Conservation (phyloP, 768 basidiomycete genomes). For the Trametes sanguinea region DNA sequence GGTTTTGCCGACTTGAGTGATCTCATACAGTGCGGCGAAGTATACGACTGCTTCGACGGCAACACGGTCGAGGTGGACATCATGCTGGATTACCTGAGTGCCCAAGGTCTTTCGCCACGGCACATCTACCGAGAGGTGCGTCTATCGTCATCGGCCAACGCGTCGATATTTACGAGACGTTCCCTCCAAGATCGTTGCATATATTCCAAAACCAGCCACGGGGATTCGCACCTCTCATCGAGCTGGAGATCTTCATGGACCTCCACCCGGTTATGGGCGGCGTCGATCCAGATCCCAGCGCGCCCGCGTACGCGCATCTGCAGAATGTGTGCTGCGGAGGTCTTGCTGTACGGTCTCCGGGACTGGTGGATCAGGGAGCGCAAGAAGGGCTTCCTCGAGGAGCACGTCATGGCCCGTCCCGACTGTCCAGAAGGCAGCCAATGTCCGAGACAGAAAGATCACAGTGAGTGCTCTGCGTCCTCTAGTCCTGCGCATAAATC, state of each 20-base stretch:
- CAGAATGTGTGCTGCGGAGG: conserved; percentile 71
- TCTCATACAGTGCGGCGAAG: conserved; percentile 70
- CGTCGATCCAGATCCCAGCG: conserved; percentile 54
- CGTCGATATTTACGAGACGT: neutral
- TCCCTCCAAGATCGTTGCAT: conserved; percentile 57
- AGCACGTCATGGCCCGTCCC: conserved; percentile 53
- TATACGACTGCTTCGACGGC: conserved; percentile 79
- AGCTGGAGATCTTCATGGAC: conserved; percentile 70
- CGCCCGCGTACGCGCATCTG: conserved; percentile 67
- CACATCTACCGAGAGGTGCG: conserved; percentile 78
- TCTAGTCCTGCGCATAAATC: neutral
- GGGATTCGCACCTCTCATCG: conserved; percentile 66
- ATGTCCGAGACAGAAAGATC: conserved; percentile 66
- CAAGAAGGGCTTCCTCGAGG: conserved; percentile 64
- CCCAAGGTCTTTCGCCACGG: conserved; percentile 60
- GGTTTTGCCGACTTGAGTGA: conserved; percentile 69
- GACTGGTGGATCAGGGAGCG: conserved; percentile 87
- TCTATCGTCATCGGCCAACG: neutral
- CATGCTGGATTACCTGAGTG: conserved; percentile 77
- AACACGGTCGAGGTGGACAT: conserved; percentile 83
- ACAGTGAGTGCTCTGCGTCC: conserved; percentile 46
- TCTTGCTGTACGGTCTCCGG: conserved; percentile 72
- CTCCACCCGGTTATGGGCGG: conserved; percentile 60
- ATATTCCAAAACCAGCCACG: conserved; percentile 64
- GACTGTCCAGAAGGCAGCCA: conserved; percentile 67